Evolutionary conservation across 495 filamentous ascomycete genomes (phyloP).

Genomic region (Aspergillus nanangensis): DNA sequence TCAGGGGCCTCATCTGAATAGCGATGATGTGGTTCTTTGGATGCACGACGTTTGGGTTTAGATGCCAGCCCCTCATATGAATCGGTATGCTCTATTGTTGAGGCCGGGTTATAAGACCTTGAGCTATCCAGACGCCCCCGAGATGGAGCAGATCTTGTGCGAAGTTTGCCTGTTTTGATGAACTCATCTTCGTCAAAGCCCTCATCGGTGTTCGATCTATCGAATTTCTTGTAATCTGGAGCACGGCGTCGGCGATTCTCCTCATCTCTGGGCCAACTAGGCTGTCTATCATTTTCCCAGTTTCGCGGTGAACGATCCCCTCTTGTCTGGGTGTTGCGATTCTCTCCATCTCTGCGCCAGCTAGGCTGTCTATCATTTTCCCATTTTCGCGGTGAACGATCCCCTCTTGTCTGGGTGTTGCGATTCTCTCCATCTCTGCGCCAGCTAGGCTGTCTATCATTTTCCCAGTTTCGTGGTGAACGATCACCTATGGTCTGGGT

Average conservation of each 20-base stretch:
- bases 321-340: background rate
- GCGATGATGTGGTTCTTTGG: conserved; percentile 12
- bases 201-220: background rate
- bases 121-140: too few relatives aligned
- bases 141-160: too few relatives aligned
- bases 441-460: too few relatives aligned
- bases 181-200: conserved; percentile 32
- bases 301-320: background rate
- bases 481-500: conserved; percentile 19
- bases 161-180: conserved; percentile 31
- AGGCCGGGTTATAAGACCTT: too few relatives aligned
- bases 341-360: too few relatives aligned
- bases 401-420: background rate
- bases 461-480: background rate
- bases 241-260: background rate
- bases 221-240: background rate
- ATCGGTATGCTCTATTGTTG: too few relatives aligned
- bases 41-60: conserved; percentile 1
- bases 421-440: too few relatives aligned
- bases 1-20: conserved; percentile 29
- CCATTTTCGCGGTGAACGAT: background rate
- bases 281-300: too few relatives aligned
- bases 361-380: too few relatives aligned
- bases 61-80: too few relatives aligned
- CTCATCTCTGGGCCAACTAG: too few relatives aligned